Conservation (phyloP, 352 stramenopile species). For the Detonula confervacea region DNA sequence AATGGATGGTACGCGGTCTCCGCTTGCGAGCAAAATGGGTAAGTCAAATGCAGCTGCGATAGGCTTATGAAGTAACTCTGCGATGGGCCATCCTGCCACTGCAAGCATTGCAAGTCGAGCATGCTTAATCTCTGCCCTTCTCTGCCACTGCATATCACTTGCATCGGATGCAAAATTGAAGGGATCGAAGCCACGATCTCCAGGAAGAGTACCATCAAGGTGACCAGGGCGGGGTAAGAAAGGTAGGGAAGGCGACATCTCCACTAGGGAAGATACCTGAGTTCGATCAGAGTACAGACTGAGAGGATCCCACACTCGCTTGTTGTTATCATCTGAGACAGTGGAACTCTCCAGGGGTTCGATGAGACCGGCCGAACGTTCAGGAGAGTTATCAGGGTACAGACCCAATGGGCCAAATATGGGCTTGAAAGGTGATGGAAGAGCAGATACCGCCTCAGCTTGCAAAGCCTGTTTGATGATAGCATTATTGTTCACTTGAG, state of each 20-base stretch:
- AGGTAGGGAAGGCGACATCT: constrained; percentile 40
- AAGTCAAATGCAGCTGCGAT: constrained; percentile 32
- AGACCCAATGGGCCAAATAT: constrained; percentile 41
- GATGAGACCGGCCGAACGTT: constrained; percentile 22
- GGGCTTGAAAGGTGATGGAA: too few species aligned
- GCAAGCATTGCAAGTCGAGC: constrained; percentile 56
- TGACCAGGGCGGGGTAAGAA: constrained; percentile 41
- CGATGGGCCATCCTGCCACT: constrained; percentile 38
- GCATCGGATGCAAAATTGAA: constrained; percentile 40
- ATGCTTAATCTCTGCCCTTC: constrained; percentile 61
- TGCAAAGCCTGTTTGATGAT: too few species aligned
- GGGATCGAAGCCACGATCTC: constrained; percentile 55
- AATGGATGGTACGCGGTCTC: constrained; percentile 54
- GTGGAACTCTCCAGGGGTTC: constrained; percentile 21
- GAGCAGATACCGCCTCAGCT: too few species aligned
- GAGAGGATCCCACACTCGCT: constrained; percentile 43
- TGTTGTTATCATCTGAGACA: too few species aligned
- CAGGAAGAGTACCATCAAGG: constrained; percentile 48
- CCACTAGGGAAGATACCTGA: constrained; percentile 19
- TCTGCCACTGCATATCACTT: constrained; percentile 30
- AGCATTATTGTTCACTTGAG: too few species aligned
- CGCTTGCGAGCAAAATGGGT: constrained; percentile 23
- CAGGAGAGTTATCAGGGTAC: constrained; percentile 29
- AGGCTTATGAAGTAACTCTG: constrained; percentile 44
- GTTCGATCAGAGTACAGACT: constrained; percentile 40